phyloP scores from a whole-genome alignment of 2,329 filamentous ascomycete genomes.

The Arthrobotrys sphaeroides region DNA sequence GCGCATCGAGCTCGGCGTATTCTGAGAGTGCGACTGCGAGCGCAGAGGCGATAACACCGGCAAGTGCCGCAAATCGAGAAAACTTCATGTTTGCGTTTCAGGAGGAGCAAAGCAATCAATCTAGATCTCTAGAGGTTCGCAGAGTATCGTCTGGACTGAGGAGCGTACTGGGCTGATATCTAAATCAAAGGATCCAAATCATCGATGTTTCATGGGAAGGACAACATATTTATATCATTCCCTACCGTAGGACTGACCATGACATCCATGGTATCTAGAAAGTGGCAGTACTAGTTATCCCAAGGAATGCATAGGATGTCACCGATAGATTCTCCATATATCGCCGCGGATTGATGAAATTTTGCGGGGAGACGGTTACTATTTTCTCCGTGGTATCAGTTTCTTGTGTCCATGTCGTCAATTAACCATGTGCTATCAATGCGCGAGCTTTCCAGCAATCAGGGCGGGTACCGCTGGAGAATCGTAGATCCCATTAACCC shows the following conservation, averaged over 20 bases:
- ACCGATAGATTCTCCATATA: conserved; percentile 23
- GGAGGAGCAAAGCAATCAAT: neutral
- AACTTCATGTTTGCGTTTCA: conserved; percentile 43
- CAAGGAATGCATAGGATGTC: neutral
- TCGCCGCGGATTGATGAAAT: conserved; percentile 12
- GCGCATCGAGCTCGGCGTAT: conserved; percentile 38
- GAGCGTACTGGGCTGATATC: conserved; percentile 40
- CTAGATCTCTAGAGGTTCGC: neutral
- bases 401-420: neutral
- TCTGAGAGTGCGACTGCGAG: conserved; percentile 39
- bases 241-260: neutral
- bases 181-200: conserved; percentile 21
- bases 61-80: conserved; percentile 39
- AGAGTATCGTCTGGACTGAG: conserved; percentile 1
- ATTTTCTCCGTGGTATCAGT: conserved; percentile 46
- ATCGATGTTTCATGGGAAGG: conserved; percentile 35
- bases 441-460: conserved; percentile 37
- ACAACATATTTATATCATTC: conserved; percentile 40
- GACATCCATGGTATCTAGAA: no score
- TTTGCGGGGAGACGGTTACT: conserved; percentile 51
- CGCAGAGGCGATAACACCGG: conserved; percentile 34
- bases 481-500: conserved; percentile 21
- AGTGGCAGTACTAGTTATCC: neutral
- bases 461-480: neutral
- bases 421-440: neutral